Conservation (phyloP, 75 land plant species). For the Sequoiadendron giganteum region DNA sequence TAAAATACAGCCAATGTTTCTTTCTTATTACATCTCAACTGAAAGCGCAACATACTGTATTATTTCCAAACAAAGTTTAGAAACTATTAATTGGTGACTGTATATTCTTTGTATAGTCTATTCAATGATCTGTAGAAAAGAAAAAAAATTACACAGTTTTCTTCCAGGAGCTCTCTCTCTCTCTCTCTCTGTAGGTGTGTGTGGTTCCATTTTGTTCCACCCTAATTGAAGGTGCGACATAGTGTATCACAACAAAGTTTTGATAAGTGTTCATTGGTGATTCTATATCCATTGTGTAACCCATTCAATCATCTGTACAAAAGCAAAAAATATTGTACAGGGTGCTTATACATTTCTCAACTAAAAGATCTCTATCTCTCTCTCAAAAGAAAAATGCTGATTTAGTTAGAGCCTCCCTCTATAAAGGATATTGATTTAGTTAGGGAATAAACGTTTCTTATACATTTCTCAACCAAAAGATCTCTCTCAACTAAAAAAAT, state of each 20-base stretch:
- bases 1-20: neutral
- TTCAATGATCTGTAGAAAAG: neutral
- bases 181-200: too few relatives aligned
- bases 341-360: too few relatives aligned
- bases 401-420: too few relatives aligned
- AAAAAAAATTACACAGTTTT: neutral
- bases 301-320: neutral
- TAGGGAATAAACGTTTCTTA: too few relatives aligned
- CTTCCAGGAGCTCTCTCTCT: neutral
- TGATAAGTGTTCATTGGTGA: neutral
- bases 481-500: too few relatives aligned
- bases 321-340: neutral
- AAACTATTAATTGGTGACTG: neutral
- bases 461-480: too few relatives aligned
- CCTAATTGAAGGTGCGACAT: neutral
- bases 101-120: neutral
- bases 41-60: neutral
- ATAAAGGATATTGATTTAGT: too few relatives aligned
- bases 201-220: too few relatives aligned
- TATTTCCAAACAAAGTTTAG: neutral
- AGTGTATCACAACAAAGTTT: neutral
- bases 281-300: neutral
- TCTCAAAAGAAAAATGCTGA: too few relatives aligned
- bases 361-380: too few relatives aligned
- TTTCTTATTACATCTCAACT: neutral